Percentiles rank a stretch among this genome's conserved stretches.
These are phyloP conservation scores for Sechiopsis laciniata DNA, from an alignment of 306 rosid species.

Conservation along the genomic window DNA sequence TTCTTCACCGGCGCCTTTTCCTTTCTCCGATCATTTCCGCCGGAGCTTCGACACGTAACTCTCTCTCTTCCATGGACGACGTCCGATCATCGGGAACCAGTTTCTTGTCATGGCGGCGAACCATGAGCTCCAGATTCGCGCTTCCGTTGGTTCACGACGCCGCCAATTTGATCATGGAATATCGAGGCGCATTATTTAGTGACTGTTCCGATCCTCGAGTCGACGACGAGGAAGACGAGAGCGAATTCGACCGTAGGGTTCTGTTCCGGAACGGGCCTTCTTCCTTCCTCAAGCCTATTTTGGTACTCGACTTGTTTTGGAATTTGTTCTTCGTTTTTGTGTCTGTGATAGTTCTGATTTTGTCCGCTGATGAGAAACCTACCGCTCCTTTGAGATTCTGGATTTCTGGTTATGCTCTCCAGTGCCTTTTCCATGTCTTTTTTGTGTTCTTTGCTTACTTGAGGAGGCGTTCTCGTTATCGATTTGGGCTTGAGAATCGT, in stretches of 20 bases:
- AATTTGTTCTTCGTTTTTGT: conserved; percentile 55
- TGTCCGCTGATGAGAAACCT: conserved; percentile 50
- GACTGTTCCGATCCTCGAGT: conserved; percentile 30
- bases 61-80: conserved; percentile 37
- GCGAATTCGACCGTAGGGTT: conserved; percentile 20
- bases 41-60: neutral
- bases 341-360: conserved; percentile 49
- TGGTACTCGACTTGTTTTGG: conserved; percentile 65
- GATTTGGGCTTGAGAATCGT: conserved; percentile 20
- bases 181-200: conserved; percentile 32
- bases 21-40: neutral
- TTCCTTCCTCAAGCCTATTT: conserved; percentile 40
- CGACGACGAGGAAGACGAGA: conserved; percentile 27
- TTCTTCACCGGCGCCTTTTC: neutral
- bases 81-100: conserved; percentile 25
- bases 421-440: conserved; percentile 54
- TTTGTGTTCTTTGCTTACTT: conserved; percentile 47
- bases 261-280: neutral
- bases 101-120: conserved; percentile 31
- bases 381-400: conserved; percentile 63
- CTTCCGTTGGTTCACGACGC: conserved; percentile 41
- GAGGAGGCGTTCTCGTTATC: conserved; percentile 20
- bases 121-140: conserved; percentile 29
- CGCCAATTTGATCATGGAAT: conserved; percentile 35
- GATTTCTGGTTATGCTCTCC: conserved; percentile 64